phyloP scores from a whole-genome alignment of 2,329 filamentous ascomycete species.

The Macrophomina tecta region DNA sequence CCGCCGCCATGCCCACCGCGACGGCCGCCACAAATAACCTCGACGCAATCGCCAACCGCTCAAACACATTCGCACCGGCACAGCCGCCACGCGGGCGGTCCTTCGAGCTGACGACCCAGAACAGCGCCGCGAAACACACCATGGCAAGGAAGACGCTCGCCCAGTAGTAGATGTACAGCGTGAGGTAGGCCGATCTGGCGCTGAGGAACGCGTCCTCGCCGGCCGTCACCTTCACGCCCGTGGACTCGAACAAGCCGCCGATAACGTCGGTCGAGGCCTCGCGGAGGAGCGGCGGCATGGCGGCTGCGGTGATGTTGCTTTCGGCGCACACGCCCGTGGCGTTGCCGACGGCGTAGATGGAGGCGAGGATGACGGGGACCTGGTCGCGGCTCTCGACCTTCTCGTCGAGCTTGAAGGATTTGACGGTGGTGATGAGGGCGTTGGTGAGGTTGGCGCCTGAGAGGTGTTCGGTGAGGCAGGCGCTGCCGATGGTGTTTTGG shows the following conservation, averaged over 20 bases:
- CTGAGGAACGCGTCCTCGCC: background rate
- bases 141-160: conserved; percentile 46
- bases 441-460: conserved; percentile 28
- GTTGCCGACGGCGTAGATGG: conserved; percentile 30
- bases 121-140: conserved; percentile 44
- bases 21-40: background rate
- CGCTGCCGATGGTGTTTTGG: background rate
- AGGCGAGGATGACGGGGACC: conserved; percentile 24
- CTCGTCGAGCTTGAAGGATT: conserved; percentile 32
- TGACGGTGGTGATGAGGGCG: conserved; percentile 27
- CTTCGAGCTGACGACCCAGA: conserved; percentile 29
- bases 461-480: conserved; percentile 15
- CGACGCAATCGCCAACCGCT: background rate
- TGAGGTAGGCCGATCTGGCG: background rate
- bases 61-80: background rate
- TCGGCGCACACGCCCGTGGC: conserved; percentile 29
- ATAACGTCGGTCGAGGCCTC: background rate
- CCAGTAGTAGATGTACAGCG: conserved; percentile 47
- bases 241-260: conserved; percentile 1
- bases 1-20: background rate
- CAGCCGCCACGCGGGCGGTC: background rate
- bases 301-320: background rate
- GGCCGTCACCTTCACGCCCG: background rate
- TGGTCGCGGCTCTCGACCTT: conserved; percentile 14
- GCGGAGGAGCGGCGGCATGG: background rate